Conservation (phyloP, 2,329 filamentous ascomycete genomes). For the Alternaria sp. region DNA sequence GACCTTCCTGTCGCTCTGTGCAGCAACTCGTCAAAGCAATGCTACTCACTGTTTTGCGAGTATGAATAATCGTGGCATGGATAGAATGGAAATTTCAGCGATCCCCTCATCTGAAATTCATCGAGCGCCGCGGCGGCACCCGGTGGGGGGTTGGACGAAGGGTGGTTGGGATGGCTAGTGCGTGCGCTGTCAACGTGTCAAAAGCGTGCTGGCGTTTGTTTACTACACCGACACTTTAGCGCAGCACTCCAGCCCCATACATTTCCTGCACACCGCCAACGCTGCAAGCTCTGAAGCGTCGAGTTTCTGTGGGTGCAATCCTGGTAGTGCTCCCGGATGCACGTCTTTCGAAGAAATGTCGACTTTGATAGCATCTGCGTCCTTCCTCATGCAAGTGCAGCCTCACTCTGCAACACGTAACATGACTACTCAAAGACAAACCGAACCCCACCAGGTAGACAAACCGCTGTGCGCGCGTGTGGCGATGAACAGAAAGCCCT, state of each 20-base stretch:
- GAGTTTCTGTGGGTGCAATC: not conserved
- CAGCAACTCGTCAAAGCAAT: conserved; percentile 22
- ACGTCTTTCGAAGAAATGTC: conserved; percentile 11
- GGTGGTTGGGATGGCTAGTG: conserved; percentile 17
- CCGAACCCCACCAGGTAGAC: not conserved
- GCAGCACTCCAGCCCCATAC: conserved; percentile 15
- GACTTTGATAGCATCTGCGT: conserved; percentile 17
- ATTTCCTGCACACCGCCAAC: conserved; percentile 6
- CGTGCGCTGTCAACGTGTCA: conserved; percentile 35
- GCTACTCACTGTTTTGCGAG: conserved; percentile 28
- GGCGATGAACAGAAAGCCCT: conserved; percentile 2
- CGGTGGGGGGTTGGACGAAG: conserved; percentile 3
- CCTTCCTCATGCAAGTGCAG: conserved; percentile 14
- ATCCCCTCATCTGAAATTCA: conserved; percentile 19
- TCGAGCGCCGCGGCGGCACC: conserved; percentile 4
- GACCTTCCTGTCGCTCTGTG: conserved; percentile 28
- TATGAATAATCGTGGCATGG: conserved; percentile 1
- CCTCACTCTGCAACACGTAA: conserved; percentile 11
- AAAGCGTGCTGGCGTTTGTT: conserved; percentile 27
- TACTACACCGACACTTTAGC: conserved; percentile 29
- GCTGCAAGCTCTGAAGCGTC: not conserved
- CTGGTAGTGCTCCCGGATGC: not conserved
- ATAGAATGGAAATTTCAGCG: conserved; percentile 19
- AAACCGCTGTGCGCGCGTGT: conserved; percentile 8
- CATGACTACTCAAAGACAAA: conserved; percentile 1